These are phyloP conservation scores for Annulohypoxylon stygium DNA, from an alignment of 495 filamentous ascomycete genomes.

Conservation along the genomic window DNA sequence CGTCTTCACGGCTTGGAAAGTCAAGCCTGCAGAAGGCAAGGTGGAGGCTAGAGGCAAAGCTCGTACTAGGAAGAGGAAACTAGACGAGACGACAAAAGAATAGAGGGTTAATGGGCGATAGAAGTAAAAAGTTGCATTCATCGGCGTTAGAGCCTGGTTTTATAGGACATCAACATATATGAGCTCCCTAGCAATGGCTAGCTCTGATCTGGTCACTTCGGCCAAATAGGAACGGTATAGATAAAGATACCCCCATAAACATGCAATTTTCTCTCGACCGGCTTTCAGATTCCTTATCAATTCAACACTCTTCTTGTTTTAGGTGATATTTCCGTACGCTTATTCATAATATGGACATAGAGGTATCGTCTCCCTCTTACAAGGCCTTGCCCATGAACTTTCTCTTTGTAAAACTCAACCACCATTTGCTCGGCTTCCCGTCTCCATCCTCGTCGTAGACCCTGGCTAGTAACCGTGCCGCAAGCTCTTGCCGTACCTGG, in stretches of 20 bases:
- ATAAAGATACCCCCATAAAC: neutral
- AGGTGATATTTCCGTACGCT: neutral
- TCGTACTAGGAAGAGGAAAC: slow-evolving; percentile 72
- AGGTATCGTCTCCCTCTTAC: slow-evolving; percentile 54
- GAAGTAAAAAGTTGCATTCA: slow-evolving; percentile 23
- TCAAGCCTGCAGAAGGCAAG: slow-evolving; percentile 79
- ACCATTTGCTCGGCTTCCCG: slow-evolving; percentile 93
- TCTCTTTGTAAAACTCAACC: slow-evolving; percentile 97
- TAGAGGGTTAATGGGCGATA: neutral
- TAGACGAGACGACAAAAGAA: slow-evolving; percentile 38
- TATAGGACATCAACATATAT: slow-evolving; percentile 7
- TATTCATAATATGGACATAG: slow-evolving; percentile 14
- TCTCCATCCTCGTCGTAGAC: slow-evolving; percentile 87
- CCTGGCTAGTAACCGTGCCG: slow-evolving; percentile 79
- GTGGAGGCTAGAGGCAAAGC: slow-evolving; percentile 85
- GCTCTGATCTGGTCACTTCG: slow-evolving; percentile 23
- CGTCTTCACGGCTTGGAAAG: slow-evolving; percentile 84
- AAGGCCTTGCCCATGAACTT: slow-evolving; percentile 99
- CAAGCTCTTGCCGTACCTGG: slow-evolving; percentile 93
- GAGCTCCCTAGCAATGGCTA: slow-evolving; percentile 33
- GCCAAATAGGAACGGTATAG: neutral
- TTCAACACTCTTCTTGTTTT: slow-evolving; percentile 18
- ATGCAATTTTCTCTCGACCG: slow-evolving; percentile 15
- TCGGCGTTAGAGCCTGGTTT: slow-evolving; percentile 26
- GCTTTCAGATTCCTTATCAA: slow-evolving; percentile 1